Base-by-base conservation (phyloP, 805 yeast species). In the Dipodascopsis uninucleata region DNA sequence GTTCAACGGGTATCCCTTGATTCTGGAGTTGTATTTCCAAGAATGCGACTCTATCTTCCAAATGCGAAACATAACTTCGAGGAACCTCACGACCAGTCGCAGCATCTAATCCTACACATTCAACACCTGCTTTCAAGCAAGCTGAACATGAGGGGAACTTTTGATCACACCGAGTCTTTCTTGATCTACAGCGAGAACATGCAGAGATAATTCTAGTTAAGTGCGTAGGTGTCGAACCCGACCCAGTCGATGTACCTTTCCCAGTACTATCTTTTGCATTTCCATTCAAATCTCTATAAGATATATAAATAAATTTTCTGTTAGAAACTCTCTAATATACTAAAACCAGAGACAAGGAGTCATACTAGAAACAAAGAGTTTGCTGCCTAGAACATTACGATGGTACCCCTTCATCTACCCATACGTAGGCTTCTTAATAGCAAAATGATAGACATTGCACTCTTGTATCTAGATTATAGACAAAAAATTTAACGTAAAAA, bases 81-180 rank as follows among this genome's bases (percentile, higher is more conserved):
- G 96, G 94, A 1, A 87, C 78, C 54, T 83, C 87, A 43, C 95
- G 70, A 0, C 95, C 95, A 0, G 96, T 85, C 5, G 88, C 86
- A 0, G 95, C 88, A 61, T 89, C 96, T 2, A 85, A 64, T 0
- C 94, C 86, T 3, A 86, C 79, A 65, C 97, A 88, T 5, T 83
- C 85, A 2, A 69, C 82, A 4, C 78, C 76, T 8, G 84, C 82
- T 57, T 78, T 76, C 33, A 63, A 69, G 60, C 89, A 82, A 28
- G 72, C 71, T n/a, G 74, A 61, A 58, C 89, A 82, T 43, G 74
- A 71, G 3, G 89, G 89, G 59, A 81, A 77, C 49, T 72, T 74
- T 45, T 77, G 82, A 51, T 82, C 84, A 62, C 89, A 82, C 54
- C 73, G 74, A 44, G 79, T 72, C 59, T 82, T 82, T 54, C 81